A percentile compares a stretch with the other conserved stretches of the same genome.
Conservation (phyloP, 257 asterid species). For the Nemophila menziesii region DNA sequence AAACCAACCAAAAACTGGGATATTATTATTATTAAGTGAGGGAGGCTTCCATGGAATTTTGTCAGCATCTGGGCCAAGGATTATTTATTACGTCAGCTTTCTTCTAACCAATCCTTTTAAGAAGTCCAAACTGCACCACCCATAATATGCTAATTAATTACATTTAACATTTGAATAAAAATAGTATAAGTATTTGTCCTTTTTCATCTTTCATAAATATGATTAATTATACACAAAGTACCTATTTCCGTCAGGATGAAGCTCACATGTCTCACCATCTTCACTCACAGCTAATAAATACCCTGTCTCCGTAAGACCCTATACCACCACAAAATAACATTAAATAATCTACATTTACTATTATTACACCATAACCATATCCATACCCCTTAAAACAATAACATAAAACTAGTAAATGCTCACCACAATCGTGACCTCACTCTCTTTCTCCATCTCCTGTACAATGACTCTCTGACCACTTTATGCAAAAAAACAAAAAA, state of each 20-base stretch:
- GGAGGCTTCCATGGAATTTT: no score
- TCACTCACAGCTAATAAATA: conserved; percentile 55
- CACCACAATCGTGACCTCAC: conserved; percentile 70
- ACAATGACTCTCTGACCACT: conserved; percentile 83
- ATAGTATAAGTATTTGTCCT: no score
- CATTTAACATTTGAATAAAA: background rate
- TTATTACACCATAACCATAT: no score
- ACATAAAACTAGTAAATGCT: background rate
- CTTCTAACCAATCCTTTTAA: conserved; percentile 68
- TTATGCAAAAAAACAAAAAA: conserved; percentile 26
- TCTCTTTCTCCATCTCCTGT: conserved; percentile 55
- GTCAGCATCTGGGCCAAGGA: no score
- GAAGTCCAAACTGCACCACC: conserved; percentile 75
- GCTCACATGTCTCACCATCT: conserved; percentile 77
- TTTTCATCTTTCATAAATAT: no score
- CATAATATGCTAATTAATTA: background rate
- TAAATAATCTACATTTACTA: no score
- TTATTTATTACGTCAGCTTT: conserved; percentile 37
- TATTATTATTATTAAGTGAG: no score
- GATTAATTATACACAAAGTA: no score
- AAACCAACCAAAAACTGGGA: no score
- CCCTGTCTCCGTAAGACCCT: conserved; percentile 78
- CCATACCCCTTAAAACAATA: no score
- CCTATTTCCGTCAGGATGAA: conserved; percentile 99
- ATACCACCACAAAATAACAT: conserved; percentile 13